Percentiles rank a stretch among this genome's conserved stretches.
These are phyloP conservation scores for Mallotus repandus DNA, from an alignment of 441 rosid genomes.

Conservation along the genomic window DNA sequence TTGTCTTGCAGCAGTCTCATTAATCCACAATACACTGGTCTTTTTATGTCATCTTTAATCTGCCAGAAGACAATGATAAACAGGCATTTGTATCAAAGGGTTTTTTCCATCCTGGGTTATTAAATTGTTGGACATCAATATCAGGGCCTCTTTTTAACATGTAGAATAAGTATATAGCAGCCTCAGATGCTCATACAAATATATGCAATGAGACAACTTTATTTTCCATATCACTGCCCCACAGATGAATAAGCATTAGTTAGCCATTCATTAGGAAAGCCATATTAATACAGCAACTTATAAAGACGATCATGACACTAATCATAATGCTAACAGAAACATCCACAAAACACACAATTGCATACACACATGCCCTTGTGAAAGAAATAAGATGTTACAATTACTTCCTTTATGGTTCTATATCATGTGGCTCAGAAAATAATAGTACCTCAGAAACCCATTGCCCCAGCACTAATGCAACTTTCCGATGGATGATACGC, in stretches of 20 bases:
- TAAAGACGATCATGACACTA: not conserved
- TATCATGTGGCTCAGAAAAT: constrained; percentile 16
- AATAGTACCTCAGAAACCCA: constrained; percentile 96
- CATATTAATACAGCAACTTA: constrained; percentile 3
- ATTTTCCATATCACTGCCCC: not conserved
- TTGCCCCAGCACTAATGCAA: constrained; percentile 94
- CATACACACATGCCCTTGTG: not conserved
- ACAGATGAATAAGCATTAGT: not conserved
- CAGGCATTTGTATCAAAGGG: not conserved
- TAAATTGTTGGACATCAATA: not conserved
- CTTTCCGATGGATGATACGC: constrained; percentile 92
- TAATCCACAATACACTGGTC: constrained; percentile 88
- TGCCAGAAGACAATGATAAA: constrained; percentile 41
- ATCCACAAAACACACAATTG: not conserved
- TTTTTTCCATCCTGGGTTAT: not conserved
- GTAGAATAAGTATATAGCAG: not conserved
- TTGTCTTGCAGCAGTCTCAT: constrained; percentile 76
- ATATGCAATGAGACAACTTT: not conserved
- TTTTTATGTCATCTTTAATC: constrained; percentile 90
- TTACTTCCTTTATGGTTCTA: not conserved
- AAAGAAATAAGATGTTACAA: constrained; percentile 1
- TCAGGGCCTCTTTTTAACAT: not conserved
- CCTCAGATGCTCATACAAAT: not conserved
- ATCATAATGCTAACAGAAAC: not conserved
- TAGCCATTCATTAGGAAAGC: not conserved